Base-by-base conservation (phyloP, 169 alveolate species). In the Eimeria falciformis region DNA sequence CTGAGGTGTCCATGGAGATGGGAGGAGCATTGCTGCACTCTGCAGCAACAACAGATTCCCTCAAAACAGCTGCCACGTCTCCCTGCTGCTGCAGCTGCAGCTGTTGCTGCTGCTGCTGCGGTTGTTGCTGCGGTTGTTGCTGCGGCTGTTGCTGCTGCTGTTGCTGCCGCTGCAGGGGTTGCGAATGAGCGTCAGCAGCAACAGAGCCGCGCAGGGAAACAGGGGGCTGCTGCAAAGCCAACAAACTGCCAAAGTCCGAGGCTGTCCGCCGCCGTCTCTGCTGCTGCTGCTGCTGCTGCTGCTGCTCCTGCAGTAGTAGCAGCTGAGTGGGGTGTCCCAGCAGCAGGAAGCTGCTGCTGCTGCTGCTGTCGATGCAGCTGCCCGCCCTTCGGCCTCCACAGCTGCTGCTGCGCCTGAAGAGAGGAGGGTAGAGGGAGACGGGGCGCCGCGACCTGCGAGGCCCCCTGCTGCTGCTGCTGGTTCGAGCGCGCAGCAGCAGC, bases 211-310 rank as follows among this genome's bases (percentile, higher is more conserved):
- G 45, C 82, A 3, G 56, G 46, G 3, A 23, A 27, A 43, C 58
- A 7, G 56, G 29, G 55, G 50, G 27, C 29, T 58, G 29, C 29
- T 21, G 71, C 71, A 58, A 27, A 5, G 7, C 71, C n/a, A 14
- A 27, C 71, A 7, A 58, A 27, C 71, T n/a, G n/a, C 71, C 71
- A 27, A 9, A 14, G 71, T 58, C 11, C 7, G 21, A 11, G 18
- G 71, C 71, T 14, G 71, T 58, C 9, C 71, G 71, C 9, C 27
- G 71, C 33, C 27, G 71, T 58, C 23, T 3, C 55, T 71, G 82
- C 82, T 71, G 50, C 56, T 71, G 50, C 56, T 71, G 50, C 82
- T 71, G 82, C 82, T 37, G 58, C 82, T 71, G 50, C 56, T 25
- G 56, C 82, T 33, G 82, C 56, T 29, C 58, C 47, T 29, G 46